Conservation (phyloP, 2,329 filamentous ascomycete species). For the Westerdykella ornata region DNA sequence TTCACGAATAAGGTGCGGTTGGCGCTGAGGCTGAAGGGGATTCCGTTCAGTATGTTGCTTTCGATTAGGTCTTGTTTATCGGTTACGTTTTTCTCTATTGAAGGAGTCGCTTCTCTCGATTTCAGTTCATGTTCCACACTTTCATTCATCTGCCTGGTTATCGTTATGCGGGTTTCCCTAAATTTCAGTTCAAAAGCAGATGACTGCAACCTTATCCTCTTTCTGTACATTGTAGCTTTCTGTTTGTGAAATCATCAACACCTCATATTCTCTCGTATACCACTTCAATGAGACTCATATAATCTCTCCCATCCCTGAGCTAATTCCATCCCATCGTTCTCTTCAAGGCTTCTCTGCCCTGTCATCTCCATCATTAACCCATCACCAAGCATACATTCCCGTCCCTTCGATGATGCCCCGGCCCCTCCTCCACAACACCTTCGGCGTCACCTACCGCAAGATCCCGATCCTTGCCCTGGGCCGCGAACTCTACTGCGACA, state of each 20-base stretch:
- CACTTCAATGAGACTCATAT: too few species aligned
- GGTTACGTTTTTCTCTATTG: too few species aligned
- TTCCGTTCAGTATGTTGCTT: conserved; percentile 31
- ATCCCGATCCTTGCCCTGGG: conserved; percentile 31
- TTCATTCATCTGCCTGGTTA: too few species aligned
- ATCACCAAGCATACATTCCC: conserved; percentile 27
- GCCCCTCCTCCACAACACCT: conserved; percentile 30
- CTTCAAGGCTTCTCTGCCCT: neutral
- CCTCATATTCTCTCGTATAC: too few species aligned
- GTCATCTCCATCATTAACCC: neutral
- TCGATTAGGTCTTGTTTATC: neutral
- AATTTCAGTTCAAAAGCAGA: too few species aligned
- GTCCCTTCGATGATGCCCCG: conserved; percentile 40
- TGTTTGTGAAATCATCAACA: too few species aligned
- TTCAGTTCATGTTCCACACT: too few species aligned
- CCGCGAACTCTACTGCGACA: conserved; percentile 32
- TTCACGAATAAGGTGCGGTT: conserved; percentile 37
- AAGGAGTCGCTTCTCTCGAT: too few species aligned
- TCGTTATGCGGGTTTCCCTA: neutral
- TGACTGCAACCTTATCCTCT: too few species aligned
- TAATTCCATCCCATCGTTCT: too few species aligned
- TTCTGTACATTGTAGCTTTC: too few species aligned
- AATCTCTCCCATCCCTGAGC: too few species aligned
- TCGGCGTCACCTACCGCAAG: conserved; percentile 37
- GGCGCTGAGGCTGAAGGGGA: conserved; percentile 32